These are phyloP conservation scores for Neurospora tetraspora DNA, from an alignment of 495 filamentous ascomycete species.

Conservation along the genomic window DNA sequence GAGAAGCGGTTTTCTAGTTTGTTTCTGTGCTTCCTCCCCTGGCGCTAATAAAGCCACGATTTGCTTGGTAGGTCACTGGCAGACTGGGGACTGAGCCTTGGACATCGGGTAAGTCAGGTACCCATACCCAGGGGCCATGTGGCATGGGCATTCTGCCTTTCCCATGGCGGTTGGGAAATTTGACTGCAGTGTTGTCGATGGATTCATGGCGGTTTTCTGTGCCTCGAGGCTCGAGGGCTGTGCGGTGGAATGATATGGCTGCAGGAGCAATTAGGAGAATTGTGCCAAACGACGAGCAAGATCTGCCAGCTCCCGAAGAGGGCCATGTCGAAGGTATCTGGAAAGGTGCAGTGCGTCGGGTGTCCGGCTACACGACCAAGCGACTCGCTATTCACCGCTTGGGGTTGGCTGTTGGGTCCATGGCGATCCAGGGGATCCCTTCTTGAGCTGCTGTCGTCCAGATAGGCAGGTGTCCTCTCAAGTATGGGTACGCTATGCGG, in stretches of 20 bases:
- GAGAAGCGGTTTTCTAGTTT: conserved; percentile 7
- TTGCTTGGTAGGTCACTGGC: conserved; percentile 2
- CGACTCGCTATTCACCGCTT: background rate
- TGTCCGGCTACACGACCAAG: background rate
- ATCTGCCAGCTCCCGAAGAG: background rate
- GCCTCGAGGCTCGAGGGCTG: background rate
- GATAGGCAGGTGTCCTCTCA: background rate
- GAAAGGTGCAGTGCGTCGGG: background rate
- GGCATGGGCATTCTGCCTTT: background rate
- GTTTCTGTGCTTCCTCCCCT: conserved; percentile 5
- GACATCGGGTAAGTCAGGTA: background rate
- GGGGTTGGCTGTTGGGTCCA: background rate
- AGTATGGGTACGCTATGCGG: background rate
- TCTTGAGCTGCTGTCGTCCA: background rate
- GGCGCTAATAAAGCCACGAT: conserved; percentile 1
- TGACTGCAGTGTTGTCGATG: background rate
- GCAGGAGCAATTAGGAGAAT: conserved; percentile 13
- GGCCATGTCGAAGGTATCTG: background rate
- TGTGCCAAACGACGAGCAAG: conserved; percentile 6
- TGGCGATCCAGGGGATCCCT: background rate
- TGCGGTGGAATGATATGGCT: background rate
- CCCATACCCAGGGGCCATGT: background rate
- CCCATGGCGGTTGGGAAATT: background rate
- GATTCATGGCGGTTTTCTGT: background rate
- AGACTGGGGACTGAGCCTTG: background rate